Conservation (phyloP, 345 rosid genomes). For the Salix purpurea region DNA sequence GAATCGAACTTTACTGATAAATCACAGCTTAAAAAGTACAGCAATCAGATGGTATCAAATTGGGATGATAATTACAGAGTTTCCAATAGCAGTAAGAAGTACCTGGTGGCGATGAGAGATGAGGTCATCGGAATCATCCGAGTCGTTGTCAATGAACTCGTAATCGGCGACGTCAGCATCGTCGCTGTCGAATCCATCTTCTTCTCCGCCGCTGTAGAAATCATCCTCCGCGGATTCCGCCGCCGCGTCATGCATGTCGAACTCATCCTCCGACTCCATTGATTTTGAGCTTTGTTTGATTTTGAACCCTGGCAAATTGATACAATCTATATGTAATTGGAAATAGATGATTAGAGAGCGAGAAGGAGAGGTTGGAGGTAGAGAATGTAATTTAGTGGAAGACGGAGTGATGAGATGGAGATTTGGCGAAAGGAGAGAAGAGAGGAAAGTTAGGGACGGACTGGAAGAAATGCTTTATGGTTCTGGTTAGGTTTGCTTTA, state of each 20-base stretch:
- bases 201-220: conserved; percentile 76
- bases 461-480: not conserved
- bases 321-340: not conserved
- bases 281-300: not conserved
- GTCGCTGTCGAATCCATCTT: conserved; percentile 39
- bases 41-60: not conserved
- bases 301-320: conserved; percentile 11
- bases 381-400: not conserved
- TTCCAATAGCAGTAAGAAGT: not conserved
- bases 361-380: not conserved
- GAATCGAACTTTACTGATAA: not conserved
- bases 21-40: not conserved
- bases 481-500: not conserved
- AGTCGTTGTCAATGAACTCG: conserved; percentile 64
- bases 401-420: not conserved
- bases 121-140: conserved; percentile 69
- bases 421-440: not conserved
- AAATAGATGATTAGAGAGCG: not conserved
- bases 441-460: not conserved
- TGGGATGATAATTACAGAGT: not conserved
- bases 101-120: conserved; percentile 66
- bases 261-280: conserved; percentile 53
- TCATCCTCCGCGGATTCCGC: conserved; percentile 63
- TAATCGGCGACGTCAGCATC: conserved; percentile 57
- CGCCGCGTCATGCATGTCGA: conserved; percentile 48